Conservation (phyloP, 2,329 filamentous ascomycete species). For the Cadophora sp. region DNA sequence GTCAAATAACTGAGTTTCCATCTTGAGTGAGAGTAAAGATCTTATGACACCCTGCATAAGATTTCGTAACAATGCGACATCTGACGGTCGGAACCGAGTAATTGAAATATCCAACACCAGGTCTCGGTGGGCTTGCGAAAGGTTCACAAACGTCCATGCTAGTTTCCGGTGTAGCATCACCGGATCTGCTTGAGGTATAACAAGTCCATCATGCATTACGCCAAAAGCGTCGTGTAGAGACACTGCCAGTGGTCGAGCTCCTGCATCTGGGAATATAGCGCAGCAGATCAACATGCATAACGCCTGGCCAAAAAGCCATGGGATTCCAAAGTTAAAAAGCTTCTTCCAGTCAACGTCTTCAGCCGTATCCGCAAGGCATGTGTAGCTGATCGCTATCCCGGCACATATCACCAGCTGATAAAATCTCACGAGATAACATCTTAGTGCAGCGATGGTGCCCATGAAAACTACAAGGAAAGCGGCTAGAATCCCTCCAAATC, state of each 20-base stretch:
- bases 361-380: constrained; percentile 58
- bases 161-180: constrained; percentile 52
- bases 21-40: constrained; percentile 58
- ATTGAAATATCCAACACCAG: constrained; percentile 63
- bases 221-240: constrained; percentile 55
- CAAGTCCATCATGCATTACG: constrained; percentile 53
- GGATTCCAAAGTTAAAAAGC: constrained; percentile 58
- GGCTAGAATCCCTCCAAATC: constrained; percentile 62
- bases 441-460: constrained; percentile 56
- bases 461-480: constrained; percentile 62
- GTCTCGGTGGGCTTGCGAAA: constrained; percentile 63
- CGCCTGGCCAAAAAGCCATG: constrained; percentile 62
- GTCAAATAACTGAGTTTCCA: constrained; percentile 56
- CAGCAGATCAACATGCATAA: constrained; percentile 58
- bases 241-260: constrained; percentile 58
- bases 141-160: constrained; percentile 59
- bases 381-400: constrained; percentile 62
- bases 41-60: constrained; percentile 61
- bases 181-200: constrained; percentile 48
- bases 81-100: constrained; percentile 57
- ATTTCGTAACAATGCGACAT: constrained; percentile 59
- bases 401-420: constrained; percentile 62
- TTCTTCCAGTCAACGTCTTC: constrained; percentile 56
- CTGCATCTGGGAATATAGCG: constrained; percentile 60
- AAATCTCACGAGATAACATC: constrained; percentile 61